Evolutionary conservation across 2,329 filamentous ascomycete species (phyloP).

Genomic region (Ophiocordyceps camponoti-rufipedis): DNA sequence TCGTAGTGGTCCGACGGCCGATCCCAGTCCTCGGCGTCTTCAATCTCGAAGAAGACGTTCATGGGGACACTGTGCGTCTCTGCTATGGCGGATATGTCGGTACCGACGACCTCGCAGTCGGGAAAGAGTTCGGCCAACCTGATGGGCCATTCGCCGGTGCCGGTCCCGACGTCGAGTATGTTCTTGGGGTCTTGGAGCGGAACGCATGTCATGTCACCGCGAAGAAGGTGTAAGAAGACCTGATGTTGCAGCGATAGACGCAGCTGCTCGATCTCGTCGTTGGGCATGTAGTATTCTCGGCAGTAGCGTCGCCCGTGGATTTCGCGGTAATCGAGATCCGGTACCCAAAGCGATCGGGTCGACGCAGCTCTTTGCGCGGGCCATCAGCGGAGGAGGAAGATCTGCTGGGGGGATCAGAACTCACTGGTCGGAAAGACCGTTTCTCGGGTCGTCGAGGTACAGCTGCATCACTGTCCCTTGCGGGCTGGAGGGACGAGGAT

Average conservation of each 20-base stretch:
- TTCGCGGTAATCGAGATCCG: slow-evolving; percentile 34
- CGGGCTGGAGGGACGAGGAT: slow-evolving; percentile 16
- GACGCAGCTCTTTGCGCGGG: slow-evolving; percentile 17
- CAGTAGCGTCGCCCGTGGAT: slow-evolving; percentile 48
- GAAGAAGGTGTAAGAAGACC: slow-evolving; percentile 35
- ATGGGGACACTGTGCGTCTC: slow-evolving; percentile 36
- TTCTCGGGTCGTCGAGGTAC: slow-evolving; percentile 9
- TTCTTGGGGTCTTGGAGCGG: slow-evolving; percentile 19
- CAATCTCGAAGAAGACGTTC: slow-evolving; percentile 41
- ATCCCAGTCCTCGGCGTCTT: slow-evolving; percentile 43
- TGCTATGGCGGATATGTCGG: slow-evolving; percentile 37
- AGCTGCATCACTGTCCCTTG: slow-evolving; percentile 18
- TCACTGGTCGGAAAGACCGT: slow-evolving; percentile 19
- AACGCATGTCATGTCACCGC: slow-evolving; percentile 24
- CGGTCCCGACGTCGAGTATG: slow-evolving; percentile 40
- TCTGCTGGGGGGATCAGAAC: slow-evolving; percentile 5
- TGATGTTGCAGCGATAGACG: slow-evolving; percentile 44
- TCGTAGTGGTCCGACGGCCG: slow-evolving; percentile 32
- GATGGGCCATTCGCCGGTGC: slow-evolving; percentile 33
- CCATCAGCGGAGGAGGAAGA: background rate
- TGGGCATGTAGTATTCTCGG: slow-evolving; percentile 45
- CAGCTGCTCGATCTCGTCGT: slow-evolving; percentile 46
- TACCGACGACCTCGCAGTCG: slow-evolving; percentile 36
- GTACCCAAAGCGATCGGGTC: slow-evolving; percentile 28
- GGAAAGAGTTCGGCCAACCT: slow-evolving; percentile 35